Evolutionary conservation across 2,329 filamentous ascomycete genomes (phyloP).

Genomic region (Paecilomyces dactylethromorphus): DNA sequence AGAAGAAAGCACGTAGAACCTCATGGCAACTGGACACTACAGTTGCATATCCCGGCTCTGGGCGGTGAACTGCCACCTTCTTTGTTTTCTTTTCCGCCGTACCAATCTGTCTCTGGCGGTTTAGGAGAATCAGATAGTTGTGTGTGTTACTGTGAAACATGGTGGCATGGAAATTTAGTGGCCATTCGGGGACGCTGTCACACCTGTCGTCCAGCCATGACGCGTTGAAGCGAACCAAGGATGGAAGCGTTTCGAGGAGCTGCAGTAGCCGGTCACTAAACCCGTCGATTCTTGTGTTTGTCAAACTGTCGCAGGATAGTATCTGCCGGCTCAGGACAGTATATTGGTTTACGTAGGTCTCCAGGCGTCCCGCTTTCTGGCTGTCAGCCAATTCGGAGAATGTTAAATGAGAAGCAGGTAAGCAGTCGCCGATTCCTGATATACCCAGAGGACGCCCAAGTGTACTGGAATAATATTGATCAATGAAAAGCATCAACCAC

Average conservation of each 20-base stretch:
- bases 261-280: neutral
- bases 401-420: neutral
- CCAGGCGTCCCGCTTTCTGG: neutral
- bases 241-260: neutral
- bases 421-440: slow-evolving; percentile 2
- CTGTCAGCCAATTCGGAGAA: neutral
- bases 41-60: neutral
- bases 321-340: slow-evolving; percentile 2
- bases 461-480: slow-evolving; percentile 1
- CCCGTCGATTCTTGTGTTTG: slow-evolving; percentile 1
- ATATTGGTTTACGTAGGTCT: neutral
- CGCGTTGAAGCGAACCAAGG: neutral
- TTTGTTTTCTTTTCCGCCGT: neutral
- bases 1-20: neutral
- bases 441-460: slow-evolving; percentile 4
- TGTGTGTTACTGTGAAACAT: slow-evolving; percentile 1
- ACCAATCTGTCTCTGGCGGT: neutral
- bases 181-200: neutral
- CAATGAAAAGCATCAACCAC: slow-evolving; percentile 3
- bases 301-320: neutral
- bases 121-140: slow-evolving; percentile 4
- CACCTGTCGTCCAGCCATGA: neutral
- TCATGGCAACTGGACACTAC: slow-evolving; percentile 2
- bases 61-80: neutral
- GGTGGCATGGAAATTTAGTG: slow-evolving; percentile 1